Evolutionary conservation across 106 monocot species (phyloP), one percentile per base, ranked within the genome.

Genomic region (Posidonia australis): DNA sequence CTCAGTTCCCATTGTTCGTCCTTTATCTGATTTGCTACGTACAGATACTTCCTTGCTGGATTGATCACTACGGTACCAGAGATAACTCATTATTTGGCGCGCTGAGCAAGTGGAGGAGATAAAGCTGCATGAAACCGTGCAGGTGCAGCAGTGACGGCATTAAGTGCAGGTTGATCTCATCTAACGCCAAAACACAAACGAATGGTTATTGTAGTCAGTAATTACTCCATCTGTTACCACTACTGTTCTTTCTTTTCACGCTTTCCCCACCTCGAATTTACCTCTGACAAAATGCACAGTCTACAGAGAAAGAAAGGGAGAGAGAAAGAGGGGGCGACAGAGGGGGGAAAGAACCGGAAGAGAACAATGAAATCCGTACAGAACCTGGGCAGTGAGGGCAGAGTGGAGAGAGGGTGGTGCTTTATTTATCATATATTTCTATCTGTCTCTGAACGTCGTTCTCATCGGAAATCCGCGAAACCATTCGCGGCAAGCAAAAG

Each of bases 261-360:
- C 53, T 54, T 54, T 54, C 5, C 53, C 53, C n/a, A 51, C 49
- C 49, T 51, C 49, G 49, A 51, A 51, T 51, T 54, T 10, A 22
- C 9, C 19, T 54, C 53, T 22, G 53, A 19, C 53, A 54, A 11
- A n/a, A 54, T 54, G 23, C 23, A 22, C 23, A 54, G 53, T 22
- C 21, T 11, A 54, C 21, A 54, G 53, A 54, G 11, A 24, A 22
- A 2, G 2, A n/a, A 54, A 36, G 7, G 7, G 7, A 4, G 7
- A 36, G 7, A 4, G 36, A 4, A 36, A 36, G 7, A 36, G 2
- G 2, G 5, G 7, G 36, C 36, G 36, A 36, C 7, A 36, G 7
- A 36, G 7, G 36, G 7, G 36, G 7, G 36, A 36, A 4, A 36
- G 7, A 36, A 7, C 7, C 7, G 36, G 7, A 54, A 24, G 53